Evolutionary conservation across 352 stramenopile genomes (phyloP), one percentile per base, ranked within the genome.

Genomic region (Phytophthora citricola): DNA sequence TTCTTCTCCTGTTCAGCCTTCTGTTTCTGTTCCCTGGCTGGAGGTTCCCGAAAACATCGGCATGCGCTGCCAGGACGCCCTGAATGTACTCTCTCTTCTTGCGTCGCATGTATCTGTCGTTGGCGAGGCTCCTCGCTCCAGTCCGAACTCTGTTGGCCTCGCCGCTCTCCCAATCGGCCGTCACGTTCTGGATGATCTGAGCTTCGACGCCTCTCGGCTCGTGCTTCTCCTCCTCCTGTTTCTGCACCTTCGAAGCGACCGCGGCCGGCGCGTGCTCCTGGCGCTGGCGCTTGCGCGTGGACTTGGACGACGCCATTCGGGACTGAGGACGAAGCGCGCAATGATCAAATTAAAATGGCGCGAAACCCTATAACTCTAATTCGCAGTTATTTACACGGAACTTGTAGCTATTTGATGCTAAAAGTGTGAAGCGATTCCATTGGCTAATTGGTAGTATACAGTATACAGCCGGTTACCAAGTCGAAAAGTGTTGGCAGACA

Each of bases 61-160:
- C 40, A 7, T 69, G 32, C 0, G 59, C 64, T 24, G 43, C 45
- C 8, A 62, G 31, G n/a, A 63, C 27, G 10, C 43, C 58, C 36
- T 68, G 58, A 3, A 73, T 46, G 4, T 63, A 65, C 31, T 77
- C 69, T 15, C 69, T 59, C 22, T 67, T 71, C 56, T 77, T 77
- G 7, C 69, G 32, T n/a, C 69, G 64, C 53, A 68, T 44, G 38
- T 76, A 76, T 15, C 69, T 34, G 50, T 62, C 59, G 44, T 63
- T 36, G 6, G 40, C 46, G 22, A 40, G 51, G n/a, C 15, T 17
- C 8, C 41, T 41, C 31, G 59, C 59, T 5, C 27, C 44, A 15
- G 17, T 45, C 17, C 44, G 20, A 32, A 61, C 29, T 8, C 26
- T n/a, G 10, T 36, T 6, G 29, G 31, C 29, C 43, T 61, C 54